phyloP scores from a whole-genome alignment of 139 green algal genomes.

The Chlamydomonas sphaeroides region DNA sequence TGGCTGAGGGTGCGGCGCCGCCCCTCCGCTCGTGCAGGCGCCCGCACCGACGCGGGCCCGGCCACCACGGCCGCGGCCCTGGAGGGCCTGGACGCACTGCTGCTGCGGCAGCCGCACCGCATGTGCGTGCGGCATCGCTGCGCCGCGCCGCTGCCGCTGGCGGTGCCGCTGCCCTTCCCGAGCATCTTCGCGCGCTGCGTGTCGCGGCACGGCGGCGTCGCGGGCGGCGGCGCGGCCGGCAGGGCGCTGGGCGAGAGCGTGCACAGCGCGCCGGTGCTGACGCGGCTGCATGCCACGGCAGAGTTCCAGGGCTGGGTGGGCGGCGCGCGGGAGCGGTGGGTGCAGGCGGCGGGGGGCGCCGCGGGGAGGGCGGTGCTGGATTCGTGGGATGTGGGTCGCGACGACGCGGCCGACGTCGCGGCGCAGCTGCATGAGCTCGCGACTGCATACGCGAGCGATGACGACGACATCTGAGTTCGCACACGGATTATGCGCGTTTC shows the following conservation, averaged over 20 bases:
- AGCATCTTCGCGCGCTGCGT: not conserved
- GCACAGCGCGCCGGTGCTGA: conserved; percentile 29
- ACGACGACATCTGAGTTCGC: too few species aligned
- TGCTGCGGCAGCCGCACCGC: conserved; percentile 28
- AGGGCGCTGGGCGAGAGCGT: not conserved
- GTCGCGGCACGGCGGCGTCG: not conserved
- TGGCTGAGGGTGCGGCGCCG: too few species aligned
- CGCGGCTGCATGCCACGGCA: conserved; percentile 27
- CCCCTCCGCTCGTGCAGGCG: too few species aligned
- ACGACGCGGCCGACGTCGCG: conserved; percentile 5
- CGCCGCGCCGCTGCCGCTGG: conserved; percentile 46
- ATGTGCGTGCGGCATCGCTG: conserved; percentile 51
- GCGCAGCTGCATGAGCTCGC: not conserved
- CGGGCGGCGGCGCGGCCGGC: not conserved
- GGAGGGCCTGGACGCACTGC: conserved; percentile 42
- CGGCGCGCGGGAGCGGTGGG: not conserved
- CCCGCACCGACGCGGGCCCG: conserved; percentile 1
- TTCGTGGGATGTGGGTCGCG: conserved; percentile 19
- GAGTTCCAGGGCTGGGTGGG: conserved; percentile 44
- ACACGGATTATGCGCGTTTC: too few species aligned
- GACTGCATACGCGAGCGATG: conserved; percentile 1
- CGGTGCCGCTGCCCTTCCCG: conserved; percentile 62
- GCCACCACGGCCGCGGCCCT: conserved; percentile 8
- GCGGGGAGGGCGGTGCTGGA: conserved; percentile 24
- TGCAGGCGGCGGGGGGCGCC: not conserved